Base-by-base conservation (phyloP, 306 rosid genomes). In the Clitoria ternatea region DNA sequence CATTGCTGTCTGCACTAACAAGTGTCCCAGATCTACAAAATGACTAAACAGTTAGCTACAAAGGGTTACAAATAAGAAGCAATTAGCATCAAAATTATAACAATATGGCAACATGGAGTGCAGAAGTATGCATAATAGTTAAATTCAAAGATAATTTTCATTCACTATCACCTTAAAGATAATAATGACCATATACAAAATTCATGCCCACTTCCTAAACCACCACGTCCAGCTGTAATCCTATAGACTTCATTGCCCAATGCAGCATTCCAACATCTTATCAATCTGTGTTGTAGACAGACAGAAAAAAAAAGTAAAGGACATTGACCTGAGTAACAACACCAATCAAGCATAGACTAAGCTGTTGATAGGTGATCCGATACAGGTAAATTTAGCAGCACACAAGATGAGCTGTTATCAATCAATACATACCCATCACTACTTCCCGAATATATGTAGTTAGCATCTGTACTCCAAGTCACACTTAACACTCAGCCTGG, bases 1-100 rank as follows among this genome's bases (percentile, higher is more conserved):
- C 99, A 68, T 84, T 85, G 85, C 99, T 91, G 87, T 95, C 99
- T 1, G 87, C 97, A 86, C 99, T 95, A 37, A 95, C 97, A 69
- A 95, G 99, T 43, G 91, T 86, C 78, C 96, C 99, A 43, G 90
- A 83, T 86, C 99, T 95, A 81, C 66, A 78, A 15, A 67, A 77
- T 66, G 53, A 86, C 61, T 4, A 48, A 20, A 15, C 7, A 64
- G 27, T 77, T 67, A 75, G 48, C 2, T 54, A 83, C 23, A 64
- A 71, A 7, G n/a, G 68, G n/a, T 78, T 24, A 37, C 30, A 63
- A 49, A 72, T 44, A 77, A 60, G 14, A 40, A 44, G 19, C 8
- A 17, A 52, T 26, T 42, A 24, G 61, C 40, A 39, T 70, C 35
- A 29, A 48, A 71, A 80, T 42, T 43, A 72, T 55, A 50, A 35